Conservation (phyloP, 495 filamentous ascomycete genomes). For the Aspergillus incahuasiensis region DNA sequence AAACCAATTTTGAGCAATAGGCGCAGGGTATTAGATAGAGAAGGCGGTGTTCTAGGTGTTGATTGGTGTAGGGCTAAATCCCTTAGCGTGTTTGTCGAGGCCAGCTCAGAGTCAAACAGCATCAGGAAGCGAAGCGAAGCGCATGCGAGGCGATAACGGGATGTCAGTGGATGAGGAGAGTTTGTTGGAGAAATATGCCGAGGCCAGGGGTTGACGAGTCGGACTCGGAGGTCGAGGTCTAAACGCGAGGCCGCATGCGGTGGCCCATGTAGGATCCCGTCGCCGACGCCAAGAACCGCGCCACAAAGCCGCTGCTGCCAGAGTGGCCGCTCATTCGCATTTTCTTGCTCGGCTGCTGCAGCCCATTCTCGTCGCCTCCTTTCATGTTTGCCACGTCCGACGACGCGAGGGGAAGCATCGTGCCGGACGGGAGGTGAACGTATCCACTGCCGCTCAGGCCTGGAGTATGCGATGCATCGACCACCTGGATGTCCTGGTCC, state of each 20-base stretch:
- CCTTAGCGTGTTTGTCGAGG: slow-evolving; percentile 8
- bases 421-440: slow-evolving; percentile 22
- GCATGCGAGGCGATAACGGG: too few relatives aligned
- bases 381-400: slow-evolving; percentile 22
- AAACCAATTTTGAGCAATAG: slow-evolving; percentile 6
- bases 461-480: slow-evolving; percentile 32
- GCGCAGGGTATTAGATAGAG: slow-evolving; percentile 8
- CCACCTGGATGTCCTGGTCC: slow-evolving; percentile 32
- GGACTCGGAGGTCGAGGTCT: too few relatives aligned
- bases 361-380: slow-evolving; percentile 22
- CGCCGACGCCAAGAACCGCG: slow-evolving; percentile 41
- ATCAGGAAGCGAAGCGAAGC: neutral
- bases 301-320: slow-evolving; percentile 35
- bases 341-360: slow-evolving; percentile 41
- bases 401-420: neutral
- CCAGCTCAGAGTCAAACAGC: slow-evolving; percentile 7
- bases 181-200: neutral
- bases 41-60: neutral
- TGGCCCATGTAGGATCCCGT: slow-evolving; percentile 41
- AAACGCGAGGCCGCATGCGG: slow-evolving; percentile 34
- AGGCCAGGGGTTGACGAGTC: neutral
- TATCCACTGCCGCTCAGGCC: slow-evolving; percentile 33
- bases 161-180: neutral
- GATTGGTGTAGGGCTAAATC: slow-evolving; percentile 3
- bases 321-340: slow-evolving; percentile 29